Percentiles rank a stretch among this genome's conserved stretches.
Evolutionary conservation across 2,329 filamentous ascomycete species (phyloP).

Genomic region (Aspergillus sp.): DNA sequence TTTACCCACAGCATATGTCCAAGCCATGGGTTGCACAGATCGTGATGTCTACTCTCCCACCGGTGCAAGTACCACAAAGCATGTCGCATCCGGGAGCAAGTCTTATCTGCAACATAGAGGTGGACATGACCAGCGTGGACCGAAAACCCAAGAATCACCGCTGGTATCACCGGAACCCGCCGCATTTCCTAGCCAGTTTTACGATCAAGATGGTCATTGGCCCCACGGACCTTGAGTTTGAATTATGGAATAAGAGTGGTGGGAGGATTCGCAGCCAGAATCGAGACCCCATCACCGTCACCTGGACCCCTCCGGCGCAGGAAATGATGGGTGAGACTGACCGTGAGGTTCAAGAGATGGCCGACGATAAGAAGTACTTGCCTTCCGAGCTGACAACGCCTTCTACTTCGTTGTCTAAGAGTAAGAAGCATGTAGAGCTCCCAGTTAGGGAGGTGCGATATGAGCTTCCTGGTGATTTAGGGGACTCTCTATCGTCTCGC

Average conservation of each 20-base stretch:
- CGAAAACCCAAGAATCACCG: constrained; percentile 1
- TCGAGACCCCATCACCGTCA: not conserved
- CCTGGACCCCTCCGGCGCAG: constrained; percentile 1
- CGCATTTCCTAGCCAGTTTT: constrained; percentile 1
- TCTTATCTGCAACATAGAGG: constrained; percentile 3
- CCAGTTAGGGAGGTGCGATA: too few species aligned
- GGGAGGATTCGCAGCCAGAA: not conserved
- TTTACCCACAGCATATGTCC: not conserved
- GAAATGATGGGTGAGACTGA: not conserved
- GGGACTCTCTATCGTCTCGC: too few species aligned
- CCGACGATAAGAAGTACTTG: not conserved
- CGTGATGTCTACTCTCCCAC: not conserved
- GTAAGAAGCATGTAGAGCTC: too few species aligned
- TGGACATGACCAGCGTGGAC: constrained; percentile 3
- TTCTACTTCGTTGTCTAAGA: too few species aligned
- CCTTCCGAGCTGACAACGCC: too few species aligned
- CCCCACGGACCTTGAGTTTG: not conserved
- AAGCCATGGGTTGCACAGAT: not conserved
- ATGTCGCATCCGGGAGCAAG: not conserved
- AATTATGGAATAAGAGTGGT: constrained; percentile 2
- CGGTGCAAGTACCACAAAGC: not conserved
- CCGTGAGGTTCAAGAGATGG: not conserved
- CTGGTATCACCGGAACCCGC: constrained; percentile 1
- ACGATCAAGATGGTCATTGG: not conserved
- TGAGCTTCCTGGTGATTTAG: too few species aligned